Percentiles rank a stretch among this genome's conserved stretches.
Evolutionary conservation across 139 green algal genomes (phyloP).

Genomic region (Chlorella sorokiniana): DNA sequence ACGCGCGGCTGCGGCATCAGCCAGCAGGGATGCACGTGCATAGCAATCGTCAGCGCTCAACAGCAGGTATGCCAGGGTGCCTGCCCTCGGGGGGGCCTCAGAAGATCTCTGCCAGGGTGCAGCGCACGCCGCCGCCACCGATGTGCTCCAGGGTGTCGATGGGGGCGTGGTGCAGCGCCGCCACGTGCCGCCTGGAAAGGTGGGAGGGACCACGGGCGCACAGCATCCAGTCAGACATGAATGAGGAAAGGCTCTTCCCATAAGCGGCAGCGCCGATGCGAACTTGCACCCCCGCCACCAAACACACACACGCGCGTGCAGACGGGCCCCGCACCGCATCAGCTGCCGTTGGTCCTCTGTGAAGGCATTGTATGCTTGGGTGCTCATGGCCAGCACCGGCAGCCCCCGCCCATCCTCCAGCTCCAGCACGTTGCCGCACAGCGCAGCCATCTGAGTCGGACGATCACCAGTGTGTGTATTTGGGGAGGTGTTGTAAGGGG

Average conservation of each 20-base stretch:
- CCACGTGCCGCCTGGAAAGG: constrained; percentile 72
- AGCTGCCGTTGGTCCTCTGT: constrained; percentile 70
- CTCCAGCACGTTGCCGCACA: constrained; percentile 96
- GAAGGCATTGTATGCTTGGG: constrained; percentile 87
- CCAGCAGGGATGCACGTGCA: no score
- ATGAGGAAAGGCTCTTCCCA: not conserved
- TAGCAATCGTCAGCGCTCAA: no score
- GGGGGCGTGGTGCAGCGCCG: constrained; percentile 79
- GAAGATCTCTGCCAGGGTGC: constrained; percentile 91
- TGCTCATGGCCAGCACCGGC: constrained; percentile 89
- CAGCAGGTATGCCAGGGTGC: no score
- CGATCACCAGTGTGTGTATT: not conserved
- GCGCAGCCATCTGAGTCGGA: constrained; percentile 77
- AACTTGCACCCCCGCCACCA: not conserved
- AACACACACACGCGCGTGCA: not conserved
- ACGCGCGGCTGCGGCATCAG: no score
- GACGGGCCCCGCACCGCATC: not conserved
- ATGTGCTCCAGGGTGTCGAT: constrained; percentile 93
- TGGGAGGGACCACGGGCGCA: not conserved
- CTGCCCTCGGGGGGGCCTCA: no score
- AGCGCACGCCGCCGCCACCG: constrained; percentile 91
- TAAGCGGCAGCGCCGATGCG: not conserved
- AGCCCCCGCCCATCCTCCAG: constrained; percentile 80
- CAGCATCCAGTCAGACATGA: not conserved
- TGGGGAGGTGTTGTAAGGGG: not conserved